Conservation (phyloP, 2,329 filamentous ascomycete species). For the Conoideocrella luteorostrata region DNA sequence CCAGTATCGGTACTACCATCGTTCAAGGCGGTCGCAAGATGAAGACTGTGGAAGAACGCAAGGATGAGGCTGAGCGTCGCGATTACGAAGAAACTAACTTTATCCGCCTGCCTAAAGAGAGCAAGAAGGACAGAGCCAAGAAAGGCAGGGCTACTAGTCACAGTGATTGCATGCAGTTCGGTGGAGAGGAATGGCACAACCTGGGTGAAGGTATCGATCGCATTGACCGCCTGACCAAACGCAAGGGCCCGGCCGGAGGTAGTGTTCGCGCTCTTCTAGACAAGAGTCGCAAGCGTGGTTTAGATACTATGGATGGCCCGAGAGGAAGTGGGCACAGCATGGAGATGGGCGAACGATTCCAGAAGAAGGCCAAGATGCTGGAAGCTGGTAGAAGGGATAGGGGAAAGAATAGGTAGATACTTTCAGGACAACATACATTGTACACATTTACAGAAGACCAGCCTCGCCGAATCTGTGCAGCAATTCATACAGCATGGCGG, state of each 20-base stretch:
- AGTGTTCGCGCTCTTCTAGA: slow-evolving; percentile 61
- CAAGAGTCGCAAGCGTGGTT: slow-evolving; percentile 76
- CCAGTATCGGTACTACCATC: slow-evolving; percentile 89
- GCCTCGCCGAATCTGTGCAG: no score
- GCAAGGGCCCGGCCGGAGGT: slow-evolving; percentile 50
- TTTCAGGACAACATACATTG: no score
- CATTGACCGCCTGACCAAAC: slow-evolving; percentile 75
- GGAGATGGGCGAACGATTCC: slow-evolving; percentile 68
- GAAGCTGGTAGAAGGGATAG: slow-evolving; percentile 40
- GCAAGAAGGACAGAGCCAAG: slow-evolving; percentile 78
- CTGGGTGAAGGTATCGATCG: slow-evolving; percentile 80
- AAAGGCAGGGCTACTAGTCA: slow-evolving; percentile 46
- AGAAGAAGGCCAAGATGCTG: slow-evolving; percentile 58
- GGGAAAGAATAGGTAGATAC: slow-evolving; percentile 37
- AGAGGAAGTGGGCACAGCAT: slow-evolving; percentile 53
- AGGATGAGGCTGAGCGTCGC: slow-evolving; percentile 69
- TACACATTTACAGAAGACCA: no score
- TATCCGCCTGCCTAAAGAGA: slow-evolving; percentile 74
- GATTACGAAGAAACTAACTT: slow-evolving; percentile 94
- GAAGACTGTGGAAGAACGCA: slow-evolving; percentile 70
- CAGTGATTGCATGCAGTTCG: slow-evolving; percentile 59
- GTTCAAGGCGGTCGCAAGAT: slow-evolving; percentile 68
- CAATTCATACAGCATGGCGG: no score
- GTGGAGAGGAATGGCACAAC: slow-evolving; percentile 88
- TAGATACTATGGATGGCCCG: slow-evolving; percentile 62